These are phyloP conservation scores for Xylaria sp. DNA, from an alignment of 2,329 filamentous ascomycete genomes.

Conservation along the genomic window DNA sequence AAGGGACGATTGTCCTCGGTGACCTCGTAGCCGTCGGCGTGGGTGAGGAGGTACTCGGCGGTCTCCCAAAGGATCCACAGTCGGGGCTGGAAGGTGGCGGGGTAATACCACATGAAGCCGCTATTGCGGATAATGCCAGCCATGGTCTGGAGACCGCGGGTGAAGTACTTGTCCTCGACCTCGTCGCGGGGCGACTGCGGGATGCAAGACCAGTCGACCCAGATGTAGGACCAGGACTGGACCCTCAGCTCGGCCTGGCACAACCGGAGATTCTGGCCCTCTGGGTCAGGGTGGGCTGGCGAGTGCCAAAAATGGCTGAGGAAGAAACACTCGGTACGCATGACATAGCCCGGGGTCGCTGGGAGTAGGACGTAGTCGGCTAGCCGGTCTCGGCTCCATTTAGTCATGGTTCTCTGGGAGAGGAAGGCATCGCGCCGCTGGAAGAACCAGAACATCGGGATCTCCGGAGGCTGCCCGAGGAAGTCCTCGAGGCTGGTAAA, in stretches of 20 bases:
- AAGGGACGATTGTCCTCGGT: background rate
- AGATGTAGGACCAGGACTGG: conserved; percentile 37
- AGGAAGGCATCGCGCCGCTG: conserved; percentile 25
- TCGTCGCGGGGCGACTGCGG: conserved; percentile 33
- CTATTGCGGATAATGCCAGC: conserved; percentile 36
- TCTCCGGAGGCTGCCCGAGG: background rate
- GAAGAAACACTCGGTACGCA: conserved; percentile 33
- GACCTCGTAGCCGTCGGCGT: background rate
- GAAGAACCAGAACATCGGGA: conserved; percentile 22
- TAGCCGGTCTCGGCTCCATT: conserved; percentile 25
- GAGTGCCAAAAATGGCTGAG: conserved; percentile 39
- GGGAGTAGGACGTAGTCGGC: conserved; percentile 37
- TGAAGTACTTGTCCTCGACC: conserved; percentile 33
- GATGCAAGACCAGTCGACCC: conserved; percentile 38
- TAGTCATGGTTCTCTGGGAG: conserved; percentile 19
- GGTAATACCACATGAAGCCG: conserved; percentile 36
- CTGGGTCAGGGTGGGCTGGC: conserved; percentile 34
- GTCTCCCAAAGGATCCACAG: conserved; percentile 37
- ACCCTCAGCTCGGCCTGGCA: conserved; percentile 29
- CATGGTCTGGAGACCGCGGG: conserved; percentile 31
- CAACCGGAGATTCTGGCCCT: conserved; percentile 32
- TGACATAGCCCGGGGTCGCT: conserved; percentile 29
- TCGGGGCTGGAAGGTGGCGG: conserved; percentile 34
- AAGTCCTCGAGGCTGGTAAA: conserved; percentile 6
- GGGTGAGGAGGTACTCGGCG: conserved; percentile 14